phyloP scores from a whole-genome alignment of 2,329 filamentous ascomycete genomes.

The Davidsoniella neocaledoniae region DNA sequence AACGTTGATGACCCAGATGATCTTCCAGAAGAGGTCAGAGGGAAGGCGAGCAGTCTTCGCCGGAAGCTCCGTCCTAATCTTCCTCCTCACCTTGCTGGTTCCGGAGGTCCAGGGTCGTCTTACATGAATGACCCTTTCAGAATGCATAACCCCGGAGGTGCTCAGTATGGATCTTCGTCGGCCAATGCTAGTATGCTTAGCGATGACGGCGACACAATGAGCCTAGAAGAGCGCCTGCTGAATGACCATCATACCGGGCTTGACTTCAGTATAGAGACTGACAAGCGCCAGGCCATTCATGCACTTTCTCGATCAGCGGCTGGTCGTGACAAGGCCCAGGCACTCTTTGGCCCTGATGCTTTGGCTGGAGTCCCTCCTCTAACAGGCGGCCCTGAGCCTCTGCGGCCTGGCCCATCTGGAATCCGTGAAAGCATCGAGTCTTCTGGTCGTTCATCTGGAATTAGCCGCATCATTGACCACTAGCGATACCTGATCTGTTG shows the following conservation, averaged over 20 bases:
- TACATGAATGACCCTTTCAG: conserved; percentile 14
- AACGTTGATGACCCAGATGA: conserved; percentile 85
- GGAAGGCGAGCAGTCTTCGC: conserved; percentile 58
- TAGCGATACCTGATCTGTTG: not conserved
- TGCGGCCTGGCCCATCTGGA: conserved; percentile 16
- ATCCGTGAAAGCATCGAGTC: conserved; percentile 13
- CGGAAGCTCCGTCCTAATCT: conserved; percentile 51
- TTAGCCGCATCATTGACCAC: conserved; percentile 9
- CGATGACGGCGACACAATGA: conserved; percentile 16
- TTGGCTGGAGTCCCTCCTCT: conserved; percentile 20
- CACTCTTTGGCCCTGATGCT: conserved; percentile 32
- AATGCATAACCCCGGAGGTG: conserved; percentile 14
- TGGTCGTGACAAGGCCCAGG: conserved; percentile 33
- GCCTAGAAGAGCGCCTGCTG: conserved; percentile 34
- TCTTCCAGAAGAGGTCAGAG: conserved; percentile 64
- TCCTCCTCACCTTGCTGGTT: conserved; percentile 6
- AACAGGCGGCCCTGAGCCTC: conserved; percentile 12
- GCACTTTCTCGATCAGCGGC: conserved; percentile 33
- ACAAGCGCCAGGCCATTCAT: conserved; percentile 34
- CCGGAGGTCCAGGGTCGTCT: conserved; percentile 10
- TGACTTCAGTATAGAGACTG: conserved; percentile 27
- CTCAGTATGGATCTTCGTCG: conserved; percentile 12
- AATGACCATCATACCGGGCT: conserved; percentile 29
- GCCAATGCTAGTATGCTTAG: conserved; percentile 13
- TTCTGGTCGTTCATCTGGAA: conserved; percentile 4